Evolutionary conservation across 495 filamentous ascomycete genomes (phyloP).

Genomic region (Penicillium goetzii): DNA sequence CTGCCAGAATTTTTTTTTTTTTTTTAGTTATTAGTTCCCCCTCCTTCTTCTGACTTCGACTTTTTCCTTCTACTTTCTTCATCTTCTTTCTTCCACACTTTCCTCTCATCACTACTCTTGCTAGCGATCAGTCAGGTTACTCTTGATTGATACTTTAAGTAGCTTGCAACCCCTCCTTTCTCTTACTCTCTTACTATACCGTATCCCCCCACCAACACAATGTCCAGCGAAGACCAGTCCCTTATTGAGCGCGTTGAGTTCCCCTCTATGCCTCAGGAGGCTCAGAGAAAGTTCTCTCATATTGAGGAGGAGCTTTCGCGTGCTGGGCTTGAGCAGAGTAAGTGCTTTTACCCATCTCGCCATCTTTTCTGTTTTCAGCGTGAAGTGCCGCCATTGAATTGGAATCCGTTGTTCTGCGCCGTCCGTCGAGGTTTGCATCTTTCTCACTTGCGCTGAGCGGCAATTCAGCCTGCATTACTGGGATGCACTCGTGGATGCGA

Average conservation of each 20-base stretch:
- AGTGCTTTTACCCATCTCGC: constrained; percentile 23
- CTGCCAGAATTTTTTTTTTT: constrained; percentile 17
- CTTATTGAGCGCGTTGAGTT: constrained; percentile 41
- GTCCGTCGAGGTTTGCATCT: not conserved
- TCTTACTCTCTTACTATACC: constrained; percentile 8
- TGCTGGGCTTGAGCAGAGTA: constrained; percentile 48
- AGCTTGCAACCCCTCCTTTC: constrained; percentile 14
- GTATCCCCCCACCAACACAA: constrained; percentile 19
- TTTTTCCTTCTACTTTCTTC: constrained; percentile 16
- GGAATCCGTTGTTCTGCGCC: not conserved
- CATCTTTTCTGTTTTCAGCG: not conserved
- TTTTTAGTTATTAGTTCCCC: constrained; percentile 22
- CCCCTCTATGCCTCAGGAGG: constrained; percentile 38
- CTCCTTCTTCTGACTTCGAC: constrained; percentile 4
- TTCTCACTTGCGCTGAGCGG: not conserved
- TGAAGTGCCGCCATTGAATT: not conserved
- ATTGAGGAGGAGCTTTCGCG: constrained; percentile 45
- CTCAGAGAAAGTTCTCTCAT: constrained; percentile 36
- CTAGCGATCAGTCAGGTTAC: not conserved
- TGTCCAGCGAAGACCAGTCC: constrained; percentile 35
- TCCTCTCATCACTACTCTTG: not conserved
- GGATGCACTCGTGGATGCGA: not conserved
- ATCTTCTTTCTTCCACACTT: constrained; percentile 10
- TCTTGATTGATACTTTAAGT: not conserved
- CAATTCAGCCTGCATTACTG: not conserved